These are phyloP conservation scores for Casuarina equisetifolia DNA, from an alignment of 306 rosid genomes.

Conservation along the genomic window DNA sequence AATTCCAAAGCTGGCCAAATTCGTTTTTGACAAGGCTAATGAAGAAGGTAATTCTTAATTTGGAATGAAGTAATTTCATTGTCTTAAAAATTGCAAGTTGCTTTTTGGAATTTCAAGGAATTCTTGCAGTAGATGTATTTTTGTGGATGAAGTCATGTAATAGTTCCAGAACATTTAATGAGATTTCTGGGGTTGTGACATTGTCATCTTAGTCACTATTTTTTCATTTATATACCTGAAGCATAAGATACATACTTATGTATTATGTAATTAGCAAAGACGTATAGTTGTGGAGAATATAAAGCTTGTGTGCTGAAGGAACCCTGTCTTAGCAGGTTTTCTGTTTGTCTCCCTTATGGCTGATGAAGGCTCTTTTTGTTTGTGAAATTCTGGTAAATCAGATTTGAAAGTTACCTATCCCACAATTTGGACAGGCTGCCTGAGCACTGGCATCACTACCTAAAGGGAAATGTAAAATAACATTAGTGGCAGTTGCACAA, in stretches of 20 bases:
- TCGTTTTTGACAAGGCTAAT: conserved; percentile 83
- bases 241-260: neutral
- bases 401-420: neutral
- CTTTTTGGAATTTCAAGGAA: neutral
- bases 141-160: neutral
- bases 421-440: neutral
- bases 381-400: neutral
- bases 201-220: neutral
- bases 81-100: neutral
- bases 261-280: conserved; percentile 2
- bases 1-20: conserved; percentile 96
- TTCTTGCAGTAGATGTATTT: neutral
- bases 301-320: neutral
- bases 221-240: neutral
- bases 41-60: conserved; percentile 59
- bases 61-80: neutral
- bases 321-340: neutral
- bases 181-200: neutral
- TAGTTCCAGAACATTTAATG: conserved; percentile 1
- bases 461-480: neutral
- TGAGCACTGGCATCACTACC: neutral
- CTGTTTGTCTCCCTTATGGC: neutral
- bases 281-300: neutral
- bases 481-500: neutral
- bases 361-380: neutral